phyloP scores from a whole-genome alignment of 2,329 filamentous ascomycete genomes.

The Cladosporium colombiae region DNA sequence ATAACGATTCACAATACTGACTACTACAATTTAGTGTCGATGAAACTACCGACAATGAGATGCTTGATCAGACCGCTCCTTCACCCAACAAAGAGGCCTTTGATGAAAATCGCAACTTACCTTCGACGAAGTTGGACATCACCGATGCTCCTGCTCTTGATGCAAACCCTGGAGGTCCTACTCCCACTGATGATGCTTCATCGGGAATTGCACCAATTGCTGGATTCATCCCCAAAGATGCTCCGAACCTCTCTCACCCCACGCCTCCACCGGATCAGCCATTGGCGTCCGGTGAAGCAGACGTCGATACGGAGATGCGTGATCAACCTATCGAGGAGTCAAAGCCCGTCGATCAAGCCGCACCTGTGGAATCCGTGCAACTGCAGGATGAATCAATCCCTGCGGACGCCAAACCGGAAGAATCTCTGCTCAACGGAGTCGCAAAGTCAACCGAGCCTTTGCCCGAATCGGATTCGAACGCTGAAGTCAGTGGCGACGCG shows the following conservation, averaged over 20 bases:
- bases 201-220: slow-evolving; percentile 47
- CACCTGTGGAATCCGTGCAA: slow-evolving; percentile 20
- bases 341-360: slow-evolving; percentile 8
- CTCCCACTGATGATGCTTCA: slow-evolving; percentile 44
- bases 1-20: slow-evolving; percentile 4
- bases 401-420: slow-evolving; percentile 14
- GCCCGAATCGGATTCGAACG: slow-evolving; percentile 7
- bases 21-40: slow-evolving; percentile 7
- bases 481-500: slow-evolving; percentile 1
- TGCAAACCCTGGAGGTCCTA: slow-evolving; percentile 34
- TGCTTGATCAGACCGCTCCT: slow-evolving; percentile 17
- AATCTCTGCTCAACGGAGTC: slow-evolving; percentile 17
- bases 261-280: slow-evolving; percentile 47
- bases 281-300: slow-evolving; percentile 32
- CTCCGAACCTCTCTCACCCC: slow-evolving; percentile 43
- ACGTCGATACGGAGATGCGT: slow-evolving; percentile 33
- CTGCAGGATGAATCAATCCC: slow-evolving; percentile 8
- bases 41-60: slow-evolving; percentile 5
- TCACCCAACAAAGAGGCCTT: slow-evolving; percentile 18
- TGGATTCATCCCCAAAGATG: slow-evolving; percentile 45
- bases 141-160: slow-evolving; percentile 26
- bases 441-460: slow-evolving; percentile 12
- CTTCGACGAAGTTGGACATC: slow-evolving; percentile 22
- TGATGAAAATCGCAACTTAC: slow-evolving; percentile 21
- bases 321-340: slow-evolving; percentile 24